These are phyloP conservation scores for Fraxinus excelsior DNA, from an alignment of 257 asterid genomes.

Conservation along the genomic window DNA sequence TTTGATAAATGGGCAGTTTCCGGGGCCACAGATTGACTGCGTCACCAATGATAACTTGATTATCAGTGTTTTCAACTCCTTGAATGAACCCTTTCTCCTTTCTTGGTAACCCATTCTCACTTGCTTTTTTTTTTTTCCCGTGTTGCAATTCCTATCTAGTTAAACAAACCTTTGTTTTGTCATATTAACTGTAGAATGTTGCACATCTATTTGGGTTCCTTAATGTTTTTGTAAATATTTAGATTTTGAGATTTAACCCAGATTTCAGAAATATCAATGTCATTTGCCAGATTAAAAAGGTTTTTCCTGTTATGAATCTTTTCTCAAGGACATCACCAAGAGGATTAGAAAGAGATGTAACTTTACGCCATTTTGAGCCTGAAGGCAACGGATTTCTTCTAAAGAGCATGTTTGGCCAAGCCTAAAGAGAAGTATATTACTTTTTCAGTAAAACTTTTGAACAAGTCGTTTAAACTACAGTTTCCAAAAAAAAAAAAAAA, in stretches of 20 bases:
- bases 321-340: neutral
- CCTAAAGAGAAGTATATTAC: neutral
- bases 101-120: slow-evolving; percentile 61
- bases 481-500: no score
- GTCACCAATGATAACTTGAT: slow-evolving; percentile 92
- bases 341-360: neutral
- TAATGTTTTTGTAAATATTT: slow-evolving; percentile 16
- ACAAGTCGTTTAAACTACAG: neutral
- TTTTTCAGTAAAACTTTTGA: neutral
- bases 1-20: slow-evolving; percentile 92
- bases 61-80: slow-evolving; percentile 80
- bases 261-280: slow-evolving; percentile 1
- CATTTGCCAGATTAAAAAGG: slow-evolving; percentile 5
- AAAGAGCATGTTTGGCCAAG: neutral
- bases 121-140: neutral
- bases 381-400: neutral
- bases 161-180: neutral
- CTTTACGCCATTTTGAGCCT: neutral
- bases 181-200: neutral
- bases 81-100: slow-evolving; percentile 88
- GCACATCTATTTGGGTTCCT: slow-evolving; percentile 24
- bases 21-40: slow-evolving; percentile 95
- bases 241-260: slow-evolving; percentile 16
- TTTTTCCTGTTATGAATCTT: neutral
- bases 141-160: slow-evolving; percentile 12